phyloP scores from a whole-genome alignment of 2,329 filamentous ascomycete genomes.

The Biscogniauxia mediterranea region DNA sequence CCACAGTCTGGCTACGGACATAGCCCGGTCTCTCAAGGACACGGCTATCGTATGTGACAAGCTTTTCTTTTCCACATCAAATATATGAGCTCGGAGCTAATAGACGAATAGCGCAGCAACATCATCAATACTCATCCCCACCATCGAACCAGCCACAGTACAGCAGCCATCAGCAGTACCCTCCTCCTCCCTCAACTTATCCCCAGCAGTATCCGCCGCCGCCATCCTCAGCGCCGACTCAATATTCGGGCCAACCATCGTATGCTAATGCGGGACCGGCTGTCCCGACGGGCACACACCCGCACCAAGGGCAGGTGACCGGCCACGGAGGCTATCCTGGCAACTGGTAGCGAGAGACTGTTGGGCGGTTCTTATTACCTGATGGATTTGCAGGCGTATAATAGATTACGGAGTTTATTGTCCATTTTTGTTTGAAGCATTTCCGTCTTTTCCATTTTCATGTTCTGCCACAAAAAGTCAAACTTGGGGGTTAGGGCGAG shows the following conservation, averaged over 20 bases:
- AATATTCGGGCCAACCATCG: constrained; percentile 29
- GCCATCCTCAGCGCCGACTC: constrained; percentile 23
- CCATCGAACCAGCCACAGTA: constrained; percentile 28
- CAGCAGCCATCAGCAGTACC: constrained; percentile 31
- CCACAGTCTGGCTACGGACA: constrained; percentile 29
- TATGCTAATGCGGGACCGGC: constrained; percentile 29
- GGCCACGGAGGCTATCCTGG: constrained; percentile 36
- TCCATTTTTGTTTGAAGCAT: constrained; percentile 15
- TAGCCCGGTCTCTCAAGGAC: constrained; percentile 28
- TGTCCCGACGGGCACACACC: constrained; percentile 25
- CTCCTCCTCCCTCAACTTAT: constrained; percentile 29
- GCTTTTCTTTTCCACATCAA: not conserved
- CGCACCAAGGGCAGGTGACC: constrained; percentile 29
- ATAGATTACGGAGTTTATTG: constrained; percentile 19
- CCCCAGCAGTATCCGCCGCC: constrained; percentile 26
- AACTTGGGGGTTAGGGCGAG: not conserved
- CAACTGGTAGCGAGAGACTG: constrained; percentile 25
- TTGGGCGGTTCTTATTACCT: not conserved
- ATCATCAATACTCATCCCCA: constrained; percentile 29
- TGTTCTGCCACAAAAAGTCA: not conserved
- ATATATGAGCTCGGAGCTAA: constrained; percentile 8
- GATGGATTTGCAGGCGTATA: constrained; percentile 10
- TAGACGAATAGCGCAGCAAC: constrained; percentile 27
- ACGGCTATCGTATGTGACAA: constrained; percentile 29
- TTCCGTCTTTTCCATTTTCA: constrained; percentile 3